Evolutionary conservation across 129 eudicot species (phyloP).

Genomic region (Pulicaria dysenterica): DNA sequence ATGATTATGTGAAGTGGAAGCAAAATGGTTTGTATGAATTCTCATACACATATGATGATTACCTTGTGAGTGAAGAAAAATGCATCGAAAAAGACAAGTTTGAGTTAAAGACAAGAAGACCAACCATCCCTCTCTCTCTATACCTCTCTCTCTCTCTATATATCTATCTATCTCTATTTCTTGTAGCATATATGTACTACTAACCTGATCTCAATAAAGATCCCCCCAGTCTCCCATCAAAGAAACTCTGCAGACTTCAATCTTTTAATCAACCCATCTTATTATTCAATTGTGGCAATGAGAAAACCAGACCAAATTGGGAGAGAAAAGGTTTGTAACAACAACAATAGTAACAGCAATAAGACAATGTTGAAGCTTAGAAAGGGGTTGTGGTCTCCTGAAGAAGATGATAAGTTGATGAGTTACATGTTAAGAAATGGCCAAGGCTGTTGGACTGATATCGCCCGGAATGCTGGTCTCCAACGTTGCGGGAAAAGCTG

Average conservation of each 20-base stretch:
- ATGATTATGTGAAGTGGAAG: slow-evolving; percentile 58
- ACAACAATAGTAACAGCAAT: not conserved
- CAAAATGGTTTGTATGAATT: slow-evolving; percentile 60
- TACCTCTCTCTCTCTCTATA: slow-evolving; percentile 30
- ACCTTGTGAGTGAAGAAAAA: slow-evolving; percentile 96
- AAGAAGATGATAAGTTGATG: slow-evolving; percentile 91
- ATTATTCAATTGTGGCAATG: slow-evolving; percentile 34
- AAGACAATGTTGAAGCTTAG: slow-evolving; percentile 46
- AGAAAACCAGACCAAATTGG: slow-evolving; percentile 61
- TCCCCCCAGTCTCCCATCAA: slow-evolving; percentile 30
- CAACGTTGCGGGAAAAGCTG: slow-evolving; percentile 89
- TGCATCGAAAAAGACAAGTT: slow-evolving; percentile 56
- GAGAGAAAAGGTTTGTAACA: slow-evolving; percentile 37
- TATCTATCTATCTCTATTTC: slow-evolving; percentile 8
- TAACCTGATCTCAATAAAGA: slow-evolving; percentile 28
- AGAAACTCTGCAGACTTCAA: slow-evolving; percentile 14
- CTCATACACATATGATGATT: slow-evolving; percentile 66
- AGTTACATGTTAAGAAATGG: slow-evolving; percentile 77
- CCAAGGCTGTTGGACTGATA: slow-evolving; percentile 94
- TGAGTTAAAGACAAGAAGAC: slow-evolving; percentile 75
- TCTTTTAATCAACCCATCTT: not conserved
- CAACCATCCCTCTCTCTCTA: slow-evolving; percentile 29
- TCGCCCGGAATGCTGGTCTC: slow-evolving; percentile 77
- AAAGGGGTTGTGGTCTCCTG: slow-evolving; percentile 94
- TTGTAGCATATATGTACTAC: slow-evolving; percentile 31